Base-by-base conservation (phyloP, 805 yeast genomes). In the Candida chilensis region DNA sequence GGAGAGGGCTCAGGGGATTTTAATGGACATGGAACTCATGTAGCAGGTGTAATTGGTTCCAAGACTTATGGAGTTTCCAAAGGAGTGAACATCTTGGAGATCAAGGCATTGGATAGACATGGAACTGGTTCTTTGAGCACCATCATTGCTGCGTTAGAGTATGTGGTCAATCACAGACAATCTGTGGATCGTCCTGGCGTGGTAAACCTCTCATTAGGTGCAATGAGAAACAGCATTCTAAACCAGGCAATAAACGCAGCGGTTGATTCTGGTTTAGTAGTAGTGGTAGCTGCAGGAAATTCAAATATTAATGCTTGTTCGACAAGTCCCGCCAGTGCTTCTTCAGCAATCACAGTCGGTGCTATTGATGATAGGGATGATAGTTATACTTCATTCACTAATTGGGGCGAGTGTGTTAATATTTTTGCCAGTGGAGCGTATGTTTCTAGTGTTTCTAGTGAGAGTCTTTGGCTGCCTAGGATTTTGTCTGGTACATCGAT, bases 11-110 rank as follows among this genome's bases (percentile, higher is more conserved):
- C 61, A 1, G 85, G 83, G 5, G 96, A 88, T 48, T 56, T 56
- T 7, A 78, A 78, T 41, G 96, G 96, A 0, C 96, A 87, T 50
- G 96, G 95, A 0, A 85, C 96, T 1, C 96, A 87, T 52, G 94
- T 88, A 28, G 95, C 96, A 0, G 96, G 96, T 3, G 59, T 85
- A 9, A 69, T 85, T 32, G 95, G 90, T 0, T 83, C 95, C 2
- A 64, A 57, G 31, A 72, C 77, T 2, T 87, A 62, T 56, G 96
- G 96, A 5, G 92, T 85, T 3, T 85, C 95, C 12, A 87, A 88
- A 49, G 53, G 69, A 24, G 73, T 71, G 11, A 60, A 62, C 7
- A 47, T 87, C 6, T 60, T 82, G 7, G 92, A 81, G 16, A 74
- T 90, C 9, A 88, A 87, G 45, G 87, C 85, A 0, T 59, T 86